Conservation (phyloP, 768 basidiomycete species). For the Rhizopogon rudus region DNA sequence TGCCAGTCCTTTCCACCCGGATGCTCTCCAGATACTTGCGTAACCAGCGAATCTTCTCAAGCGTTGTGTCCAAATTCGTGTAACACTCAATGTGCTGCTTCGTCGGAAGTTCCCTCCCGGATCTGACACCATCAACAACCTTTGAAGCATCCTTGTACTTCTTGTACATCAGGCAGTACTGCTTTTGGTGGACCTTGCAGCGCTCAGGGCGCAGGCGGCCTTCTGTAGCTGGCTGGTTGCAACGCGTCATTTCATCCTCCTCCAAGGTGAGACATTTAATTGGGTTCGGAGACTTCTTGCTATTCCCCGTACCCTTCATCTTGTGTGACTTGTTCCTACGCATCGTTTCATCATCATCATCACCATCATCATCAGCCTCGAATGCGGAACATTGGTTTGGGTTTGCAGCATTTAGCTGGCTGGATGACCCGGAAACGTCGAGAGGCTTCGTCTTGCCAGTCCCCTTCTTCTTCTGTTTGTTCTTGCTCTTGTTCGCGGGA, state of each 20-base stretch:
- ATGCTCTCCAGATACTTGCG: slow-evolving; percentile 28
- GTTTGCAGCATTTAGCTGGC: not conserved
- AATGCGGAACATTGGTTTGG: not conserved
- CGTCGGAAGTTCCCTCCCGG: slow-evolving; percentile 12
- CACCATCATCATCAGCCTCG: no score
- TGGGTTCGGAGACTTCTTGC: no score
- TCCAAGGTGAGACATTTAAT: slow-evolving; percentile 15
- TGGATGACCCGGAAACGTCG: no score
- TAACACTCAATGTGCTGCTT: slow-evolving; percentile 9
- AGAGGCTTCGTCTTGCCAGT: not conserved
- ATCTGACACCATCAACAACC: slow-evolving; percentile 16
- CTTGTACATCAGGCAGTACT: slow-evolving; percentile 18
- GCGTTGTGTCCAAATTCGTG: slow-evolving; percentile 7
- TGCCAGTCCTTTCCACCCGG: slow-evolving; percentile 25
- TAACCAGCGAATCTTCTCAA: slow-evolving; percentile 18
- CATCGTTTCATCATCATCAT: no score
- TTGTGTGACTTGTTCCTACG: no score
- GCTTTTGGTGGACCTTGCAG: slow-evolving; percentile 21
- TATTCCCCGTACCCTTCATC: no score
- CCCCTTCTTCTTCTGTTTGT: slow-evolving; percentile 2
- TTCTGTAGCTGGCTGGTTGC: slow-evolving; percentile 13
- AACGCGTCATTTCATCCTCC: slow-evolving; percentile 23
- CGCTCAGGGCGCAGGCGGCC: slow-evolving; percentile 12
- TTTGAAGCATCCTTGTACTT: slow-evolving; percentile 24
- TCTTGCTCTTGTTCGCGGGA: slow-evolving; percentile 7